Evolutionary conservation across 2,329 filamentous ascomycete genomes (phyloP).

Genomic region (Colletotrichum endophyticum): DNA sequence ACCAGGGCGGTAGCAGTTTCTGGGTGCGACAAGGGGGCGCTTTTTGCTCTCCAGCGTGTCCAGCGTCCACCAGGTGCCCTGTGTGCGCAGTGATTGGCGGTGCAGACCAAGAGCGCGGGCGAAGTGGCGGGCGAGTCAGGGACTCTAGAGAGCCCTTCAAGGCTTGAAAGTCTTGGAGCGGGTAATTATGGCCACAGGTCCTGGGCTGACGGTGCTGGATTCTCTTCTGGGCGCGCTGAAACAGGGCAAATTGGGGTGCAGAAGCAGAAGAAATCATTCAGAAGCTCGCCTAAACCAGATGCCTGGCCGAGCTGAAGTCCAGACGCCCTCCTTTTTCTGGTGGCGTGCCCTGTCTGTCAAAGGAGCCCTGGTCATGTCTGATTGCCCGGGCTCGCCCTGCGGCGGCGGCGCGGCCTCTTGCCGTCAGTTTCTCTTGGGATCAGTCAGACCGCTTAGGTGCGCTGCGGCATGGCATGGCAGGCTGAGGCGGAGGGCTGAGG

Average conservation of each 20-base stretch:
- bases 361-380: background rate
- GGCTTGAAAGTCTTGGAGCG: background rate
- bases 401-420: background rate
- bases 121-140: conserved; percentile 3
- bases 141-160: background rate
- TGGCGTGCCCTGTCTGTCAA: background rate
- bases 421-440: background rate
- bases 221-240: conserved; percentile 4
- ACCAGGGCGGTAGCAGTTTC: background rate
- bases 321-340: background rate
- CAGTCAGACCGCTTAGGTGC: background rate
- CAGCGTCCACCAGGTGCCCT: background rate
- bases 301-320: background rate
- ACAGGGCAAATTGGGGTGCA: background rate
- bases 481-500: background rate
- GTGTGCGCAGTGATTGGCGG: background rate
- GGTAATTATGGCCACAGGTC: background rate
- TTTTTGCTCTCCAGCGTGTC: background rate
- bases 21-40: background rate
- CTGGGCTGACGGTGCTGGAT: background rate
- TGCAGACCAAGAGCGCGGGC: background rate
- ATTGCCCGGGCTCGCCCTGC: background rate
- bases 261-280: background rate
- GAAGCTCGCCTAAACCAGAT: background rate
- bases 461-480: background rate